phyloP scores from a whole-genome alignment of 2,329 filamentous ascomycete species.

The Endothia cerciana region DNA sequence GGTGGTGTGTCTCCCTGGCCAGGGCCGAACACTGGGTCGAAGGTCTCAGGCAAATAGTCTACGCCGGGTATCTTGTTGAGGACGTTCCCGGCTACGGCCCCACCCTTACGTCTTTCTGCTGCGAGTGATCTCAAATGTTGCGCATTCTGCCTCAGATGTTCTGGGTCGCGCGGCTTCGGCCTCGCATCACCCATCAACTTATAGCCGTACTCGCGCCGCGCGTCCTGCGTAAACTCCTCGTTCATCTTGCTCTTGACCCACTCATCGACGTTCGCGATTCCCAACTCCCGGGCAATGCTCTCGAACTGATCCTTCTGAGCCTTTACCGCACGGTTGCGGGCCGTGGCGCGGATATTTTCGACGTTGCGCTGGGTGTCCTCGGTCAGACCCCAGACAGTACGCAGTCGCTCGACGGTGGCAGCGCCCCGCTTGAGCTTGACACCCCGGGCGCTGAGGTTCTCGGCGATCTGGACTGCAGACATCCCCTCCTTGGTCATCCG shows the following conservation, averaged over 20 bases:
- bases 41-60: not conserved
- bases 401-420: conserved; percentile 22
- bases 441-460: conserved; percentile 23
- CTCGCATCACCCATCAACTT: conserved; percentile 22
- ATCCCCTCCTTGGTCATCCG: conserved; percentile 25
- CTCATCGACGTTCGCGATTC: conserved; percentile 11
- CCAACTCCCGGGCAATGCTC: conserved; percentile 24
- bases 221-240: conserved; percentile 17
- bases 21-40: not conserved
- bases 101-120: not conserved
- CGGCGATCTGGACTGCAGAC: conserved; percentile 11
- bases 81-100: not conserved
- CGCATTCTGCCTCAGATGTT: not conserved
- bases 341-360: conserved; percentile 10
- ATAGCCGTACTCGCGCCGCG: conserved; percentile 15
- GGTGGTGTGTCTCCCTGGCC: not conserved
- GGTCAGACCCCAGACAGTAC: conserved; percentile 19
- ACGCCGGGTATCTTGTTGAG: conserved; percentile 9
- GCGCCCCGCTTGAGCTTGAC: conserved; percentile 15
- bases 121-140: not conserved
- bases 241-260: conserved; percentile 26
- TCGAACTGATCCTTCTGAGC: conserved; percentile 21
- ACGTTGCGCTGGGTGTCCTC: conserved; percentile 15
- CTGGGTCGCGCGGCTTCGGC: conserved; percentile 2
- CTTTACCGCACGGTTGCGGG: conserved; percentile 9